Evolutionary conservation across 148 eudicot genomes (phyloP), one percentile per base, ranked within the genome.

Genomic region (Arctostaphylos glauca): DNA sequence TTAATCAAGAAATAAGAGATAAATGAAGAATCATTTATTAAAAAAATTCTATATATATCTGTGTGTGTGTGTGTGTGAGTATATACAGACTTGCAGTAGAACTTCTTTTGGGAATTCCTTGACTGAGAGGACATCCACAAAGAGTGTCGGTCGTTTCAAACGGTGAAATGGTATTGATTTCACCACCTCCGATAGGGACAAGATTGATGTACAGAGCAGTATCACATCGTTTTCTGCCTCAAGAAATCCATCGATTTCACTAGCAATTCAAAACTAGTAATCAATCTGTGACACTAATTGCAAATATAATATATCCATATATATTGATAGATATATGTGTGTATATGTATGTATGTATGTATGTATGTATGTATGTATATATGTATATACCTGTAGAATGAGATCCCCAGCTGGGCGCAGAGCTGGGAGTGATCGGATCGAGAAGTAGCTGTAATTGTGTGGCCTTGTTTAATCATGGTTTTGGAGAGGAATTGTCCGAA

Each of bases 41-140:
- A n/a, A n/a, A n/a, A n/a, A n/a, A n/a, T n/a, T n/a, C n/a, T n/a
- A n/a, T n/a, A n/a, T n/a, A n/a, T n/a, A n/a, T n/a, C n/a, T n/a
- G n/a, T n/a, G n/a, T n/a, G n/a, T n/a, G n/a, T n/a, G n/a, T n/a
- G n/a, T n/a, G n/a, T n/a, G n/a, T n/a, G n/a, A n/a, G n/a, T n/a
- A n/a, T n/a, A n/a, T n/a, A 4, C 50, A 47, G 83, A 90, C 90
- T 81, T 88, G 89, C 41, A 90, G 53, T 48, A 91, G 86, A 76
- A 90, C 78, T 10, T 88, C 85, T 83, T 83, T 91, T 1, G 94
- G 94, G 76, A 86, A 56, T 84, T 91, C 90, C 85, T 91, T 91
- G 49, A 91, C 94, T 0, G 94, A 91, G 62, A 90, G 90, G 6
- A 88, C 94, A 86, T 91, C 94, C 19, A 77, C 92, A 53, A 91